Evolutionary conservation across 1,284 basidiomycete species (phyloP), one percentile per base, ranked within the genome.

Genomic region (Paramarasmius palmivorus): DNA sequence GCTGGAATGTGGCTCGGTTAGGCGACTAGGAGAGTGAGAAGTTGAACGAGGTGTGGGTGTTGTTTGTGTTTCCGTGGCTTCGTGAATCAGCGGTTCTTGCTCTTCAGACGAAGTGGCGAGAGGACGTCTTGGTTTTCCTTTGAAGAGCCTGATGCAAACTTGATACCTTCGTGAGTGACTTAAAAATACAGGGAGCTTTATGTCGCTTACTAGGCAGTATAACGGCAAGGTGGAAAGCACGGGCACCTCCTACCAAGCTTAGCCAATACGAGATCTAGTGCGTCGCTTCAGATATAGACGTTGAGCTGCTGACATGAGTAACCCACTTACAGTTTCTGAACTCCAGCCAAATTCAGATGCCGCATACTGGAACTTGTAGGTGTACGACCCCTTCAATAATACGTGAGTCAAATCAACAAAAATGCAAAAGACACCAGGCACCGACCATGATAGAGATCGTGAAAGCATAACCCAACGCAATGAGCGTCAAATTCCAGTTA

Each of bases 221-320:
- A 3, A 84, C 54, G 1, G 86, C 74, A 54, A 94, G 72, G 55
- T 83, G 80, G 1, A 83, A 17, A 1, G 88, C 86, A 5, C 90
- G 77, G 2, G 75, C 68, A 17, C 75, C 72, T n/a, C 85, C 83
- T 14, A 85, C 64, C 5, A 83, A 58, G 50, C 83, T 89, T 49
- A 93, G 68, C 73, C 81, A 93, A 59, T 93, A 93, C 7, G 90
- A 92, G 12, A 90, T 68, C 88, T 93, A 23, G 37, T 25, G 15
- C 5, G 40, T 15, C 12, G 14, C 23, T 15, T 2, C 4, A 20
- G n/a, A 22, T 42, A n/a, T 2, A 22, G 17, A 41, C 17, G 3
- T 10, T 19, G n/a, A 10, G n/a, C 40, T 23, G 4, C 10, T 29
- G 1, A 41, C 14, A 19, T 10, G 25, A 50, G n/a, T 25, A 20